Conservation (phyloP, 345 rosid genomes). For the Geranium brycei region DNA sequence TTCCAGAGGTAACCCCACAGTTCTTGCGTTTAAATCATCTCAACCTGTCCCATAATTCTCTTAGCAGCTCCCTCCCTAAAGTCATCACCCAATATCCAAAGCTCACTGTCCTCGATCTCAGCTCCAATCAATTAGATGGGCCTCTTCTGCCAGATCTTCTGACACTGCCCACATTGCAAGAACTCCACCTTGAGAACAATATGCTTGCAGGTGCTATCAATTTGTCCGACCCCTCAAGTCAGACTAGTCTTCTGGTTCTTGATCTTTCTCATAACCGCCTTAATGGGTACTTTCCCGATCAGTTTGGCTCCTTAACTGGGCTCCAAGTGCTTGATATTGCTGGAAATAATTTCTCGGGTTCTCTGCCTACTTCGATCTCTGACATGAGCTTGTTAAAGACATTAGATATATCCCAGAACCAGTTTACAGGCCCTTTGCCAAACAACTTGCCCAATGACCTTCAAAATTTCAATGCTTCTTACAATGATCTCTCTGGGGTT, state of each 20-base stretch:
- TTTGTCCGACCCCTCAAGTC: constrained; percentile 34
- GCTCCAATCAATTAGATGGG: constrained; percentile 64
- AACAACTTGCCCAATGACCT: constrained; percentile 50
- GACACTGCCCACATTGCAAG: constrained; percentile 56
- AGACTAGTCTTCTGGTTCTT: constrained; percentile 45
- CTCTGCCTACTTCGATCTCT: constrained; percentile 67
- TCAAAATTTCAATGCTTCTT: constrained; percentile 57
- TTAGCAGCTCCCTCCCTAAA: constrained; percentile 52
- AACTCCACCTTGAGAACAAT: constrained; percentile 59
- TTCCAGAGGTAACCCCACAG: constrained; percentile 68
- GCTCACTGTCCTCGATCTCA: constrained; percentile 72
- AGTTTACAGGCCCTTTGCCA: constrained; percentile 67
- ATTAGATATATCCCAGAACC: constrained; percentile 70
- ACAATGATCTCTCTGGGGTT: constrained; percentile 76
- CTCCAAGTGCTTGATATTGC: constrained; percentile 69
- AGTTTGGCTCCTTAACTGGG: constrained; percentile 45
- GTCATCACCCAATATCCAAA: constrained; percentile 58
- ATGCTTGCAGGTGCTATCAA: constrained; percentile 44
- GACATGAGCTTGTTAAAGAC: constrained; percentile 47
- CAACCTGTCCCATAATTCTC: constrained; percentile 71
- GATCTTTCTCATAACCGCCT: constrained; percentile 76
- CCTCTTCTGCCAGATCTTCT: constrained; percentile 46
- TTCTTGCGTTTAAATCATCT: constrained; percentile 81
- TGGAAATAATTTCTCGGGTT: constrained; percentile 73
- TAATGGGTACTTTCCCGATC: constrained; percentile 59